Conservation (phyloP, 305 asterid genomes). For the Euphrasia arctica region DNA sequence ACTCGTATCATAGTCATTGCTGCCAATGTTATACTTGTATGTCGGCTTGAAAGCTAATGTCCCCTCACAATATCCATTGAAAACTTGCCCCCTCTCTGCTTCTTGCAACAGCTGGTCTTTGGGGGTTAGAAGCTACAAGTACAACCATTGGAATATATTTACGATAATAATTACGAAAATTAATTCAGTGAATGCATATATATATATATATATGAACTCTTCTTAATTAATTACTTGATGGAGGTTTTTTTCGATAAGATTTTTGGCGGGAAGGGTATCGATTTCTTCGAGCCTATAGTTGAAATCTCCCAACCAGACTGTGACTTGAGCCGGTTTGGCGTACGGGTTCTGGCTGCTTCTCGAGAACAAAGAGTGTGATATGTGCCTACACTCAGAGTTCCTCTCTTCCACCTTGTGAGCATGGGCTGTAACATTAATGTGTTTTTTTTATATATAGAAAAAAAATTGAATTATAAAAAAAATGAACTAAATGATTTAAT, state of each 20-base stretch:
- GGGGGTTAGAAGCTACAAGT: conserved; percentile 39
- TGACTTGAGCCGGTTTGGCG: conserved; percentile 44
- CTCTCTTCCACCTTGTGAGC: conserved; percentile 59
- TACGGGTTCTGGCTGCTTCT: conserved; percentile 41
- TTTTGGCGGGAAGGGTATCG: conserved; percentile 48
- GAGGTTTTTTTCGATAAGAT: conserved; percentile 46
- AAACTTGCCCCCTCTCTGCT: conserved; percentile 67
- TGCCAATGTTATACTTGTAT: conserved; percentile 59
- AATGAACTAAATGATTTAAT: too few species aligned
- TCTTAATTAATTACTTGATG: conserved; percentile 33
- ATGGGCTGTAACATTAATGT: conserved; percentile 50
- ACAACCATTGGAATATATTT: background rate
- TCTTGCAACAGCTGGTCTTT: conserved; percentile 71
- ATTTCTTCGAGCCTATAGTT: conserved; percentile 67
- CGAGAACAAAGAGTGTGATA: conserved; percentile 55
- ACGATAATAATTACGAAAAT: too few species aligned
- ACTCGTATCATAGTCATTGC: conserved; percentile 66
- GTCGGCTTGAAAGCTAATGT: conserved; percentile 65
- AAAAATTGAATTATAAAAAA: too few species aligned
- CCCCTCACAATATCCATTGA: conserved; percentile 66
- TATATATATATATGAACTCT: too few species aligned
- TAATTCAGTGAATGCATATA: too few species aligned
- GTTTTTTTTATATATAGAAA: too few species aligned
- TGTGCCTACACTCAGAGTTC: conserved; percentile 47
- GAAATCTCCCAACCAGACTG: conserved; percentile 75